A percentile compares a stretch with the other conserved stretches of the same genome.
Evolutionary conservation across 2,329 filamentous ascomycete species (phyloP).

Genomic region (Xylaria polymorpha): DNA sequence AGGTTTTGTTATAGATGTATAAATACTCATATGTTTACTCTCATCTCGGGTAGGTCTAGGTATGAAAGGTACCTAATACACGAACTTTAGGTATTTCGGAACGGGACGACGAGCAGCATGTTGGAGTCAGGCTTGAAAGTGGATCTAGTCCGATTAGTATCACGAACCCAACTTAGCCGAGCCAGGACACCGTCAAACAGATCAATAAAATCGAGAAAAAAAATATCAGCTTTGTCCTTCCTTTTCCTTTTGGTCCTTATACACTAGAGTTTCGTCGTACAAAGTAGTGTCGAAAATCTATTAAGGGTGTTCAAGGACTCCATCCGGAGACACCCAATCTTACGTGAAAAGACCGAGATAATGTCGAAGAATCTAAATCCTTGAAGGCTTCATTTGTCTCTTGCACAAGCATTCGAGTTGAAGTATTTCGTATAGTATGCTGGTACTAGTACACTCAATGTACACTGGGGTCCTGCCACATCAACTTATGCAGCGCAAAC

Average conservation of each 20-base stretch:
- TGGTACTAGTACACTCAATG: slow-evolving; percentile 1
- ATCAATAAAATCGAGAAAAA: too few relatives aligned
- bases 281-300: background rate
- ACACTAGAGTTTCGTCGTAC: background rate
- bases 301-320: background rate
- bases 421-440: slow-evolving; percentile 2
- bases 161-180: too few relatives aligned
- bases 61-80: too few relatives aligned
- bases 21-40: too few relatives aligned
- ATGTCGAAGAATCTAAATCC: background rate
- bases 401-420: slow-evolving; percentile 1
- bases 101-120: too few relatives aligned
- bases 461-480: slow-evolving; percentile 22
- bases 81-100: too few relatives aligned
- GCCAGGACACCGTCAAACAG: too few relatives aligned
- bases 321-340: background rate
- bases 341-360: background rate
- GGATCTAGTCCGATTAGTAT: too few relatives aligned
- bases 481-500: slow-evolving; percentile 13
- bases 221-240: background rate
- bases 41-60: too few relatives aligned
- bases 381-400: background rate
- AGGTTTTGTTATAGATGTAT: too few relatives aligned
- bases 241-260: background rate
- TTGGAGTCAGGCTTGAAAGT: too few relatives aligned